These are phyloP conservation scores for Garcia nutans DNA, from an alignment of 345 rosid species.

Conservation along the genomic window DNA sequence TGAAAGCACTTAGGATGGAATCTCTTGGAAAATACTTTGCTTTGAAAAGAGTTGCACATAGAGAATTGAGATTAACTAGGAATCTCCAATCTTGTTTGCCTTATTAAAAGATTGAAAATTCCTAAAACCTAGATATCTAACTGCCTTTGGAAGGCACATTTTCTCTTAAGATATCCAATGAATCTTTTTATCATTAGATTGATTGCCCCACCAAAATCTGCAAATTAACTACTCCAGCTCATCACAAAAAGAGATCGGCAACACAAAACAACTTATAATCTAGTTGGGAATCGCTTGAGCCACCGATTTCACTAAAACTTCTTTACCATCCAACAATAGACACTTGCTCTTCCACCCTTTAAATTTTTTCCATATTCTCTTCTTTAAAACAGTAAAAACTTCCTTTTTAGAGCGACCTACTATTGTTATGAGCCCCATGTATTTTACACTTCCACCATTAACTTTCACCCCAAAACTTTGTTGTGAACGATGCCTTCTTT, in stretches of 20 bases:
- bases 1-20: too few relatives aligned
- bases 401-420: background rate
- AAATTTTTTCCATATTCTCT: background rate
- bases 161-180: background rate
- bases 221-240: background rate
- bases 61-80: too few relatives aligned
- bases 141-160: background rate
- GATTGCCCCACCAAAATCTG: background rate
- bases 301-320: background rate
- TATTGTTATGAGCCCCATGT: background rate
- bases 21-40: too few relatives aligned
- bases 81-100: too few relatives aligned
- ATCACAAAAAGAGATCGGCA: background rate
- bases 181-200: background rate
- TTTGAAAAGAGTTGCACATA: too few relatives aligned
- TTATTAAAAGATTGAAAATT: background rate
- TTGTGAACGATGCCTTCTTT: too few relatives aligned
- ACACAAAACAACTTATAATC: background rate
- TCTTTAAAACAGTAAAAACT: background rate
- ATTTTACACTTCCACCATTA: too few relatives aligned
- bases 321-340: background rate
- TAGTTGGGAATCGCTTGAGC: background rate
- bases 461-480: too few relatives aligned
- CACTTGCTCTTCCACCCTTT: background rate
- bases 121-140: background rate